Evolutionary conservation across 768 basidiomycete genomes (phyloP).

Genomic region (Pluteus cervinus): DNA sequence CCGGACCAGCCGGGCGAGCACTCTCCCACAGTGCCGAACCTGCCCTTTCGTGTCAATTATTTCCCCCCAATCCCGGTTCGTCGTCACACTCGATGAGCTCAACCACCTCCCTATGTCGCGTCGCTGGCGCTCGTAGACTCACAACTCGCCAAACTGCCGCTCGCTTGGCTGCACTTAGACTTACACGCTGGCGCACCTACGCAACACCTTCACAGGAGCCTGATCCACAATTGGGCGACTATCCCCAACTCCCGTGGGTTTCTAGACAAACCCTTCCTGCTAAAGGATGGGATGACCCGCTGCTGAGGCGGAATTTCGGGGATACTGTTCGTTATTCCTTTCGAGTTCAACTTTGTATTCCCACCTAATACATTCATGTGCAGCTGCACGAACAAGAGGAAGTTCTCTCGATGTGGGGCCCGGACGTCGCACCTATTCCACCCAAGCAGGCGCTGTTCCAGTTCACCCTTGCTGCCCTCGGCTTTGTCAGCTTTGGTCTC

Average conservation of each 20-base stretch:
- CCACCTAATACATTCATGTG: conserved; percentile 9
- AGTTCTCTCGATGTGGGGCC: conserved; percentile 82
- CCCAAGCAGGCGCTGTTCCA: conserved; percentile 59
- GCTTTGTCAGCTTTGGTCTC: conserved; percentile 61
- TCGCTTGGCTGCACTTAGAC: conserved; percentile 3
- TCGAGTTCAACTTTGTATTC: conserved; percentile 4
- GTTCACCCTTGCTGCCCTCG: conserved; percentile 52
- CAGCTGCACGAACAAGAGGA: conserved; percentile 82
- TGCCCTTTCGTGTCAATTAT: too few species aligned
- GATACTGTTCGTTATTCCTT: conserved; percentile 51
- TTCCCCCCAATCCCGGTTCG: neutral
- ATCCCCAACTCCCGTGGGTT: conserved; percentile 64
- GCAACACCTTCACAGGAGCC: conserved; percentile 31
- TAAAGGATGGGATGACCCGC: conserved; percentile 68
- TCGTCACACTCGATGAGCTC: conserved; percentile 26
- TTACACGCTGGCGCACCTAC: conserved; percentile 20
- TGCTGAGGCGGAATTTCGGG: conserved; percentile 76
- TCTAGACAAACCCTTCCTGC: conserved; percentile 62
- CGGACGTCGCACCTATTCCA: conserved; percentile 60
- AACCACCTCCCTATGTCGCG: conserved; percentile 33
- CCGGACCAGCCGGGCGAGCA: too few species aligned
- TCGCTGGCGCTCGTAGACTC: conserved; percentile 23
- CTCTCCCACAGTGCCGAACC: too few species aligned
- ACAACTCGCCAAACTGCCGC: conserved; percentile 14
- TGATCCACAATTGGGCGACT: conserved; percentile 68